Evolutionary conservation across 148 eudicot species (phyloP), one percentile per base, ranked within the genome.

Genomic region (Limonium bicolor): DNA sequence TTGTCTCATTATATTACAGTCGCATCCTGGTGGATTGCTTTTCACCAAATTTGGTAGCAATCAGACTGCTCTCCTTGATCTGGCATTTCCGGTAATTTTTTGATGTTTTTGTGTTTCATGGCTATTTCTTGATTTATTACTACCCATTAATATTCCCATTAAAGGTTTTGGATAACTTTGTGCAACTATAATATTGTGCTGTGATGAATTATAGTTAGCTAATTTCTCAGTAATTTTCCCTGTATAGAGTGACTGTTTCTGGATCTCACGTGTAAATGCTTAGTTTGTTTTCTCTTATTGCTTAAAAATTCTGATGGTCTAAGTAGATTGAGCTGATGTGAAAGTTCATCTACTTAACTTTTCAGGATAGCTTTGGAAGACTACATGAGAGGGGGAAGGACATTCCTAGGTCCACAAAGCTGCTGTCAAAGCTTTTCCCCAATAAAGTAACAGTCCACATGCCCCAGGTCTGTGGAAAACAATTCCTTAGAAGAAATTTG

Each of bases 311-410:
- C 8, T 8, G n/a, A n/a, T n/a, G n/a, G n/a, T n/a, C n/a, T n/a
- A n/a, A n/a, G n/a, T 40, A 19, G 56, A 18, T 45, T 46, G 27
- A 25, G 38, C 54, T 67, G 48, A 54, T 36, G 11, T 44, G 42
- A 51, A 14, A n/a, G n/a, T n/a, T 3, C 31, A 22, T 51, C 15
- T 41, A 20, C 48, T 36, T 5, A 3, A 27, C 13, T 41, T 52
- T 35, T 54, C 92, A 88, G 97, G 97, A 88, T 62, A 74, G 92
- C 75, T 79, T 88, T 59, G 97, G 97, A 60, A 70, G 92, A 64
- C 58, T 88, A 45, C 87, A 80, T 64, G 94, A 88, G 28, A 77
- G 72, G 55, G 76, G 87, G 27, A 84, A 83, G 65, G 94, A 84
- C 26, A 59, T 70, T 55, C 65, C 97, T 34, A 83, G 81, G 65